phyloP scores from a whole-genome alignment of 2,329 filamentous ascomycete genomes.

The Dothistroma pini region DNA sequence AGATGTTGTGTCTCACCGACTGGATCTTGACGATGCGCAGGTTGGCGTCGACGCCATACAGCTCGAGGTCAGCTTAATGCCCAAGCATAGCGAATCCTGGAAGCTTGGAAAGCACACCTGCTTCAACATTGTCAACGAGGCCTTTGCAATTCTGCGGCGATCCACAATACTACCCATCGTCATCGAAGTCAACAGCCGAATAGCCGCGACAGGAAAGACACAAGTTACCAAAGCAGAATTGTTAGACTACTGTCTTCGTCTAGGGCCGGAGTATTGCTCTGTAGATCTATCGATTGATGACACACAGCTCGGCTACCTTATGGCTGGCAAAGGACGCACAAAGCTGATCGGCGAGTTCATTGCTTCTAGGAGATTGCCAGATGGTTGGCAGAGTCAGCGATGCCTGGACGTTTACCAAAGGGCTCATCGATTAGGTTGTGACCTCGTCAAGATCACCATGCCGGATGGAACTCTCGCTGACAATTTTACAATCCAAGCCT shows the following conservation, averaged over 20 bases:
- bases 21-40: slow-evolving; percentile 63
- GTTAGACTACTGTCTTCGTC: slow-evolving; percentile 56
- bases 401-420: slow-evolving; percentile 58
- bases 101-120: slow-evolving; percentile 24
- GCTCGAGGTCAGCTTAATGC: slow-evolving; percentile 40
- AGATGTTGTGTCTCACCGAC: slow-evolving; percentile 49
- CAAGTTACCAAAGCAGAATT: slow-evolving; percentile 37
- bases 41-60: slow-evolving; percentile 66
- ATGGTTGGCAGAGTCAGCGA: slow-evolving; percentile 55
- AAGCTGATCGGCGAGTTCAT: slow-evolving; percentile 59
- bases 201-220: slow-evolving; percentile 9
- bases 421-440: slow-evolving; percentile 56
- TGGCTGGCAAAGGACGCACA: slow-evolving; percentile 52
- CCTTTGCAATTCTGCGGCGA: slow-evolving; percentile 58
- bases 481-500: slow-evolving; percentile 57
- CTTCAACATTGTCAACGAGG: slow-evolving; percentile 47
- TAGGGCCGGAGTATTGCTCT: slow-evolving; percentile 59
- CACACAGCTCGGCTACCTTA: slow-evolving; percentile 48
- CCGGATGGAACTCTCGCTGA: slow-evolving; percentile 57
- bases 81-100: slow-evolving; percentile 18
- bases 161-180: slow-evolving; percentile 55
- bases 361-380: slow-evolving; percentile 36
- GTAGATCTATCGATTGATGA: slow-evolving; percentile 59
- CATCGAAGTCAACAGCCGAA: slow-evolving; percentile 35
- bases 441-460: slow-evolving; percentile 60